Base-by-base conservation (phyloP, 2,329 filamentous ascomycete species). In the Colletotrichum orbiculare region DNA sequence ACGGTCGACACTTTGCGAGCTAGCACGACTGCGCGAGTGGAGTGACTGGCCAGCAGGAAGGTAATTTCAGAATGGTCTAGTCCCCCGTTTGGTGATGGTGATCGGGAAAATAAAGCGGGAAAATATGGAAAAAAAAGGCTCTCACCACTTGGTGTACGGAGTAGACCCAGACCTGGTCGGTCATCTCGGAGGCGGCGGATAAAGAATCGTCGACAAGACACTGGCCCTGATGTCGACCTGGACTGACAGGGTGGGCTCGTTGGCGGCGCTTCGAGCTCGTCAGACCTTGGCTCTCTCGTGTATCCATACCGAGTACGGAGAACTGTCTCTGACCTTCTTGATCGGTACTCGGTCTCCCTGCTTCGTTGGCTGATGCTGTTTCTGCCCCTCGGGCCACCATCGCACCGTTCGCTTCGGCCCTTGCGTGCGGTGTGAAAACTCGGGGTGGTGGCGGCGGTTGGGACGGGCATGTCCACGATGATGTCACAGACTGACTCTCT, bases 251-350 rank as follows among this genome's bases (percentile, higher is more conserved):
- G 47, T 33, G 57, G 35, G n/a, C 11, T 47, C 25, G 37, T 39
- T 12, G 48, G 42, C 46, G 57, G 41, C 57, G 49, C 34, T 60
- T 60, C 35, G 46, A 60, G 49, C 57, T 60, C 47, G 57, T 37
- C 25, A 49, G 45, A 47, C 25, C 9, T 15, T 52, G 25, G n/a
- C 38, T 52, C 55, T 47, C 25, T 25, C 25, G 25, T 25, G 25
- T 25, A 25, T 25, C 25, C 25, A 25, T 25, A 25, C 25, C 10
- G 25, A 35, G 17, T 17, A 17, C 17, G 17, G 17, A 17, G 17
- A 8, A 13, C 46, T 46, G 33, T 55, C 39, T 46, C 33, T 33
- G 45, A 50, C 11, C 37, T 43, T 15, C 35, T 17, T 2, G 3
- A 25, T 25, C 25, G 25, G 25, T 25, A 25, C 25, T 25, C 25